Conservation (phyloP, 2,329 filamentous ascomycete genomes). For the Calonectria pseudoreteaudii region DNA sequence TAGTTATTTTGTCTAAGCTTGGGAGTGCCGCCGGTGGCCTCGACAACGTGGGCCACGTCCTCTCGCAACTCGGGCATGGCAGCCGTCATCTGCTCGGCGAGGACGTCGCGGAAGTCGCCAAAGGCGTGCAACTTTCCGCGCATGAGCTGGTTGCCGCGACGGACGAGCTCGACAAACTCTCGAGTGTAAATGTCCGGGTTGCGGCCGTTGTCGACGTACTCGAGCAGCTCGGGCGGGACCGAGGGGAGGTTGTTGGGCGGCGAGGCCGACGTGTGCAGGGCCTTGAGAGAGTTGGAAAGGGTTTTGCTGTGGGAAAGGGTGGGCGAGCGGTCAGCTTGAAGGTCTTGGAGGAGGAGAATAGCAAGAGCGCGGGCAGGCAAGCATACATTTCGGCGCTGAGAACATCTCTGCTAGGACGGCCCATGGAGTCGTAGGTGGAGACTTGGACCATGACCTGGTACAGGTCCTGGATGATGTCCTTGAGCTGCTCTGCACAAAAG, state of each 20-base stretch:
- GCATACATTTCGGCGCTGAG: slow-evolving; percentile 64
- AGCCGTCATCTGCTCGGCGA: slow-evolving; percentile 68
- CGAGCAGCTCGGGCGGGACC: slow-evolving; percentile 72
- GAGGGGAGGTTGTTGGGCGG: slow-evolving; percentile 58
- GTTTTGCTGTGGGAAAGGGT: slow-evolving; percentile 50
- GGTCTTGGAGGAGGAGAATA: neutral
- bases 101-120: slow-evolving; percentile 68
- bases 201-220: slow-evolving; percentile 77
- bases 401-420: slow-evolving; percentile 65
- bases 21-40: slow-evolving; percentile 54
- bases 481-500: slow-evolving; percentile 62
- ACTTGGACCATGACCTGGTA: slow-evolving; percentile 74
- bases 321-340: slow-evolving; percentile 20
- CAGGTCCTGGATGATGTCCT: slow-evolving; percentile 72
- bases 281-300: slow-evolving; percentile 53
- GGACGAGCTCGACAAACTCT: slow-evolving; percentile 77
- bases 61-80: slow-evolving; percentile 70
- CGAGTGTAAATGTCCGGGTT: slow-evolving; percentile 82
- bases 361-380: no score
- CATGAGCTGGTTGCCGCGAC: slow-evolving; percentile 74
- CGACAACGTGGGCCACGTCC: slow-evolving; percentile 64
- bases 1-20: neutral
- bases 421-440: slow-evolving; percentile 68
- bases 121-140: slow-evolving; percentile 74
- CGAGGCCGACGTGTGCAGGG: slow-evolving; percentile 54